Base-by-base conservation (phyloP, 225 moss, liverwort and hornwort species). In the Climacium dendroides region DNA sequence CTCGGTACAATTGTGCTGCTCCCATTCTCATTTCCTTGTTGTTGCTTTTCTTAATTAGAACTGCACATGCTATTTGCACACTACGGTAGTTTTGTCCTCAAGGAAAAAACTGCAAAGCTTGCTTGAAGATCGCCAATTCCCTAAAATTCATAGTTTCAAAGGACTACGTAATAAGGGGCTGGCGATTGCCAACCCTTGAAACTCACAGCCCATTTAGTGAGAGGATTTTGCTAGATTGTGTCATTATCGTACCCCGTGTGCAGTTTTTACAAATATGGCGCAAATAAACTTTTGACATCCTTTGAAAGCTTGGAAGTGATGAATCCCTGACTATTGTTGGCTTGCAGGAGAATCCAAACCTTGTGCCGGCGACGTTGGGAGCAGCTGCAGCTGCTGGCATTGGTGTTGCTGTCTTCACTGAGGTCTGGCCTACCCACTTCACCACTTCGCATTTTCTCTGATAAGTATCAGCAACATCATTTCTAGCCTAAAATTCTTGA, bases 361-460 rank as follows among this genome's bases (percentile, higher is more conserved):
- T 92, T 79, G 85, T 94, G 71, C 93, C 95, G 30, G 74, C 93
- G 32, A 92, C 97, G 17, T 84, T 99, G 75, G 98, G 97, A 86
- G 96, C 95, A 81, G 97, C 88, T 73, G 99, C 97, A 79, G 96
- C 99, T 79, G 97, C 96, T 60, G 99, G 95, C 73, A 92, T 96
- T 86, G 95, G 94, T 64, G 79, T 96, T 65, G 94, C 93, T 41
- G 90, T 97, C 43, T 96, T 97, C 58, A 88, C 97, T 84, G 97
- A 99, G 97, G 97, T 97, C 61, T 62, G 63, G 48, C 30, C 63
- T 59, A 39, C 17, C 64, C 48, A n/a, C 48, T 84, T 83, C 24
- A 70, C 55, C 39, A 25, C 30, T 69, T 50, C 67, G 35, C 83
- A 58, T 59, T 60, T 70, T 73, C 82, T 65, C 22, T 53, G 30